Percentiles rank a stretch among this genome's conserved stretches.
Evolutionary conservation across 768 basidiomycete genomes (phyloP).

Genomic region (Tricholoma sp.): DNA sequence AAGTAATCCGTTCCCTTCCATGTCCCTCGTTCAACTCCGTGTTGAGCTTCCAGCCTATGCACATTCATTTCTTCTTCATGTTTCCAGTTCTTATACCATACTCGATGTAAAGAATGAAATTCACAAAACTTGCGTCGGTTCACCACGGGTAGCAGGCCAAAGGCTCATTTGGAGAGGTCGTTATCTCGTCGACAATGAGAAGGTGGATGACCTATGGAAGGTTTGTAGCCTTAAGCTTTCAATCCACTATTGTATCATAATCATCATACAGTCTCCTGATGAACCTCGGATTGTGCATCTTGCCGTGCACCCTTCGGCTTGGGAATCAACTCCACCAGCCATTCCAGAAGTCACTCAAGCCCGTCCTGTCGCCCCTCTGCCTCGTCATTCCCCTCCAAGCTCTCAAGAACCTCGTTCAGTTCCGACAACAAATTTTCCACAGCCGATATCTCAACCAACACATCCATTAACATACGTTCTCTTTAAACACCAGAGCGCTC

Average conservation of each 20-base stretch:
- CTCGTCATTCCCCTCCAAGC: constrained; percentile 4
- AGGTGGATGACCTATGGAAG: constrained; percentile 66
- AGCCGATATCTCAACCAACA: constrained; percentile 1
- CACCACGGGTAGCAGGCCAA: constrained; percentile 66
- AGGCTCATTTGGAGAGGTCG: constrained; percentile 75
- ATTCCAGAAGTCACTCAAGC: constrained; percentile 15
- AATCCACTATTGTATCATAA: constrained; percentile 6
- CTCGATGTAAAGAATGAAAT: constrained; percentile 68
- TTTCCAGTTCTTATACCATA: constrained; percentile 45
- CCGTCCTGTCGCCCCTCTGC: constrained; percentile 1
- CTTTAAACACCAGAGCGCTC: constrained; percentile 39
- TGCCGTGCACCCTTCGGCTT: constrained; percentile 76
- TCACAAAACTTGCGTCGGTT: constrained; percentile 51
- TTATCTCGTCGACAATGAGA: constrained; percentile 58
- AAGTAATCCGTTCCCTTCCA: constrained; percentile 16
- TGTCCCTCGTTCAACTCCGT: constrained; percentile 46
- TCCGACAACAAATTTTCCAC: not conserved
- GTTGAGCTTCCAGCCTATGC: constrained; percentile 77
- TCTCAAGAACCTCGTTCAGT: constrained; percentile 1
- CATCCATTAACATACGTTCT: constrained; percentile 31
- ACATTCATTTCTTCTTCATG: constrained; percentile 56
- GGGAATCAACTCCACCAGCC: constrained; percentile 53
- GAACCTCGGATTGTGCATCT: constrained; percentile 66
- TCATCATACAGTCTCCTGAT: constrained; percentile 40
- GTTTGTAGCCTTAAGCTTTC: constrained; percentile 28